Conservation (phyloP, 83 land plant genomes). For the Picea abies region DNA sequence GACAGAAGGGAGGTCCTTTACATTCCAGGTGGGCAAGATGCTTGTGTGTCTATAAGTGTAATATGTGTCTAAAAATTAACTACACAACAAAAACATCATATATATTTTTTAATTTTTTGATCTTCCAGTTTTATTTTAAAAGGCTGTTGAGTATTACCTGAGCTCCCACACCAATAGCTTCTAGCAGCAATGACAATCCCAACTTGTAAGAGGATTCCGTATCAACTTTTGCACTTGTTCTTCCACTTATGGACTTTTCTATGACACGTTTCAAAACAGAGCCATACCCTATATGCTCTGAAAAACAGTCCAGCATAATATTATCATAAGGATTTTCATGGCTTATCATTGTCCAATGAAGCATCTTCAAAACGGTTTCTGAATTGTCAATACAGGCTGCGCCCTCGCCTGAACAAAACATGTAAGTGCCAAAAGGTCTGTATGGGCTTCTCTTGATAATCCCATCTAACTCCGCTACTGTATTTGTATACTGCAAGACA, state of each 20-base stretch:
- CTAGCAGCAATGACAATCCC: background rate
- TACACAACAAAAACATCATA: too few relatives aligned
- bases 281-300: too few relatives aligned
- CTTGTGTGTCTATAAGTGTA: too few relatives aligned
- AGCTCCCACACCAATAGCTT: too few relatives aligned
- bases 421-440: conserved; percentile 53
- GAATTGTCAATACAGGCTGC: conserved; percentile 17
- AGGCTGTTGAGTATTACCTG: background rate
- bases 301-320: background rate
- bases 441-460: conserved; percentile 37
- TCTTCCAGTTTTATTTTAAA: background rate
- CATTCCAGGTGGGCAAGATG: too few relatives aligned
- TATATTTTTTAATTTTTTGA: background rate
- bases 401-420: conserved; percentile 39
- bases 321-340: background rate
- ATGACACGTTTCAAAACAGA: too few relatives aligned
- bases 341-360: conserved; percentile 16
- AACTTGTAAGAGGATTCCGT: background rate
- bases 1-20: too few relatives aligned
- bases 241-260: background rate
- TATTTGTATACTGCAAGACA: conserved; percentile 35
- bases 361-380: conserved; percentile 52
- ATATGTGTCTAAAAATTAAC: too few relatives aligned
- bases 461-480: conserved; percentile 3
- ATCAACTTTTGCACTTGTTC: background rate